Base-by-base conservation (phyloP, 768 basidiomycete genomes). In the Zangia roseola region DNA sequence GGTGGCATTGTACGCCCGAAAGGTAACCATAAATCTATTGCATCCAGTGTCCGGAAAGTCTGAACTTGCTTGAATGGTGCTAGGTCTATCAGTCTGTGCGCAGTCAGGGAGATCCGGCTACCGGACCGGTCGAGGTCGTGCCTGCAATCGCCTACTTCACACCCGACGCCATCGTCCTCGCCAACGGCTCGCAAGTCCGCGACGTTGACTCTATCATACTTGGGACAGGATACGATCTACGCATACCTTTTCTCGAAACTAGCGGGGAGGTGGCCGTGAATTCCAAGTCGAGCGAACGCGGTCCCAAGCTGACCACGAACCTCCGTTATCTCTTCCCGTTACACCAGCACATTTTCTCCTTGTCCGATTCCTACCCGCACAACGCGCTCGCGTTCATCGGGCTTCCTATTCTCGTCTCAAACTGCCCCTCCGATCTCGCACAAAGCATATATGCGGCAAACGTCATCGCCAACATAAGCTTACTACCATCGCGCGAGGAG, bases 301-400 rank as follows among this genome's bases (percentile, higher is more conserved):
- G 25, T 9, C 48, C 12, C 4, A 19, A 52, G 1, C 70, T 83
- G 26, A 69, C 73, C 16, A 77, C 71, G 25, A 85, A 83, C 63
- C 57, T 71, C 19, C 70, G 69, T 1, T 81, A 83, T 56, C 72
- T 84, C 34, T 79, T 78, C 59, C 82, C 83, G 2, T 61, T 83
- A 6, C 71, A 80, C 57, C 60, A 67, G 23, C 77, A 81, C 60
- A 74, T 82, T 21, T 73, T 85, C 53, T 78, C 76, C 13, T 63
- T 82, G 35, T 71, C 73, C n/a, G 57, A 73, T 5, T 58, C 63
- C 8, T 66, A 78, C 44, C 81, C 81, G 1, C 60, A 72, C 2
- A 79, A 73, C 33, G 78, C 80, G 14, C 73, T 83, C 20, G 71
- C 78, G 5, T 81, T 84, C 60, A 67, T 82, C 49, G 80, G 81